These are phyloP conservation scores for Aspergillus avenaceus DNA, from an alignment of 495 filamentous ascomycete species.

Conservation along the genomic window DNA sequence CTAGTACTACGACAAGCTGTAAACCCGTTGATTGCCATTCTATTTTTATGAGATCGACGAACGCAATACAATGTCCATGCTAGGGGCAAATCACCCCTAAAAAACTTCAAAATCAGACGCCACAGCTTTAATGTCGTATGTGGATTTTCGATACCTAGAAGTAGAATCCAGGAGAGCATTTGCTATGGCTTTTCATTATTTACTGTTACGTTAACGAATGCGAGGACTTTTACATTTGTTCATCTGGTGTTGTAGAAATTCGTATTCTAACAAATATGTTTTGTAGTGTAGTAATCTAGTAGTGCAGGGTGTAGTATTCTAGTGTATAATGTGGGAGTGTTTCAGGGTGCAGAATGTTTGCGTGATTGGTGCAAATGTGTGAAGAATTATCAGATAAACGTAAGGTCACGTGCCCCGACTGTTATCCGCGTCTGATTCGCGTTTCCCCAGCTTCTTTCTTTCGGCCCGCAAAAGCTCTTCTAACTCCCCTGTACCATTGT, in stretches of 20 bases:
- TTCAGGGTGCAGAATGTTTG: too few relatives aligned
- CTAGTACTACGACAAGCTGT: constrained; percentile 99
- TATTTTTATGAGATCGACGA: constrained; percentile 49
- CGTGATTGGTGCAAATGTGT: too few relatives aligned
- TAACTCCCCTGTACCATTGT: not conserved
- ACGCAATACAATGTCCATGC: constrained; percentile 46
- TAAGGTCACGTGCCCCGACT: constrained; percentile 19
- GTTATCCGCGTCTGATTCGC: constrained; percentile 19
- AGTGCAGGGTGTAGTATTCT: not conserved
- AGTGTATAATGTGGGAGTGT: too few relatives aligned
- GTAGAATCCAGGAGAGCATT: constrained; percentile 29
- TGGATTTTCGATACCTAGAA: constrained; percentile 28
- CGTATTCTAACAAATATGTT: constrained; percentile 10
- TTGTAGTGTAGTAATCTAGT: not conserved
- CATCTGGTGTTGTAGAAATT: constrained; percentile 10
- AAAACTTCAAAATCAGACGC: constrained; percentile 22
- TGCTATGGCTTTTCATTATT: constrained; percentile 25
- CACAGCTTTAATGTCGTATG: constrained; percentile 24
- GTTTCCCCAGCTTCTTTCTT: constrained; percentile 13
- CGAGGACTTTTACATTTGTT: constrained; percentile 21
- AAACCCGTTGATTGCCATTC: constrained; percentile 47
- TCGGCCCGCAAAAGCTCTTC: constrained; percentile 8
- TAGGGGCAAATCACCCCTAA: constrained; percentile 20
- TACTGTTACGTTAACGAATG: constrained; percentile 28
- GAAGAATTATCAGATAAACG: too few relatives aligned